Evolutionary conservation across 768 basidiomycete species (phyloP).

Genomic region (Phanerochaete carnosa): DNA sequence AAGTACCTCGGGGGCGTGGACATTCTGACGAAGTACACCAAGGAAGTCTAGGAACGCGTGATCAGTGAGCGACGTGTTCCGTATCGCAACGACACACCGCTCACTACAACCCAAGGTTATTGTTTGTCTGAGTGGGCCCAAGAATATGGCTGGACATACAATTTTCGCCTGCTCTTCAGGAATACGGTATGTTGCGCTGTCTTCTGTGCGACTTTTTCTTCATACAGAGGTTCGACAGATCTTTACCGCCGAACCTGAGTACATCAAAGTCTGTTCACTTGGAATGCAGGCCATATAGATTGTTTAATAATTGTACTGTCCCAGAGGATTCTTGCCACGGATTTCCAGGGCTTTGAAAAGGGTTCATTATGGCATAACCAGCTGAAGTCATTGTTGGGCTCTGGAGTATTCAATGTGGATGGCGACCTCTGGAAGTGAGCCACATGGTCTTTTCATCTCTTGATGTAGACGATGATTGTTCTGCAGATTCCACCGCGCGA

Average conservation of each 20-base stretch:
- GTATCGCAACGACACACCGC: background rate
- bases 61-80: slow-evolving; percentile 1
- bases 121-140: background rate
- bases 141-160: slow-evolving; percentile 18
- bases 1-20: slow-evolving; percentile 17
- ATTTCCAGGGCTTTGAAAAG: slow-evolving; percentile 42
- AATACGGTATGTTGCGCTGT: slow-evolving; percentile 25
- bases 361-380: slow-evolving; percentile 23
- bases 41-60: background rate
- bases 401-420: slow-evolving; percentile 59
- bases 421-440: slow-evolving; percentile 70
- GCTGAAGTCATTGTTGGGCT: slow-evolving; percentile 41
- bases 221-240: slow-evolving; percentile 27
- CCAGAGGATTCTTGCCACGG: slow-evolving; percentile 42
- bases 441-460: background rate
- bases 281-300: too few species aligned
- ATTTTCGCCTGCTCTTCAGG: slow-evolving; percentile 33
- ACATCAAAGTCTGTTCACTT: slow-evolving; percentile 34
- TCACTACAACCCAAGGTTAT: background rate
- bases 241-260: slow-evolving; percentile 45
- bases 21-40: slow-evolving; percentile 1
- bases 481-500: slow-evolving; percentile 56
- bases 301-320: background rate
- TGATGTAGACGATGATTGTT: background rate
- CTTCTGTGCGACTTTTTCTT: background rate